These are phyloP conservation scores for Dactylis glomerata DNA, from an alignment of 176 grass and related monocot genomes.

Conservation along the genomic window DNA sequence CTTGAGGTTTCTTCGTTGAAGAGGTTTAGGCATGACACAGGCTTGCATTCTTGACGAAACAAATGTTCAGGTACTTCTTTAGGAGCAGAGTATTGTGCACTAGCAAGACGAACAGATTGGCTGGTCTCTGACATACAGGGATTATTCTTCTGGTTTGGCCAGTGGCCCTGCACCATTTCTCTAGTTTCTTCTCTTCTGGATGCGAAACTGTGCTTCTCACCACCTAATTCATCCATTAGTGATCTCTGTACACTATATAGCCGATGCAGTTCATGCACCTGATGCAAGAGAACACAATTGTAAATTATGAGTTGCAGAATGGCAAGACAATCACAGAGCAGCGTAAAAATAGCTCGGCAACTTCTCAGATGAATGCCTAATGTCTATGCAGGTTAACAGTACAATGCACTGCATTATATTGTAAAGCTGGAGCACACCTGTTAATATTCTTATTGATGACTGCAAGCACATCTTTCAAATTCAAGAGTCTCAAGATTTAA, in stretches of 20 bases:
- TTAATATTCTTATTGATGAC: background rate
- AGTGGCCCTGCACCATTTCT: slow-evolving; percentile 33
- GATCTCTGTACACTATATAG: slow-evolving; percentile 71
- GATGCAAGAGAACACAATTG: slow-evolving; percentile 26
- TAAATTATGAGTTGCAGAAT: slow-evolving; percentile 6
- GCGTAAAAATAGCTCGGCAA: background rate
- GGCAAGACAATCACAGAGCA: background rate
- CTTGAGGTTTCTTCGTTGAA: slow-evolving; percentile 44
- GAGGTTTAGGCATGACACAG: slow-evolving; percentile 33
- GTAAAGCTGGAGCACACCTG: background rate
- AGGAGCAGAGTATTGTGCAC: slow-evolving; percentile 2
- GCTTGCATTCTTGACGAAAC: slow-evolving; percentile 36
- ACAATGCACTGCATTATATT: background rate
- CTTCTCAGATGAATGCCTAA: slow-evolving; percentile 20
- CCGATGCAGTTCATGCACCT: slow-evolving; percentile 79
- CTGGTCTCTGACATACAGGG: slow-evolving; percentile 49
- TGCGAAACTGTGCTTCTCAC: slow-evolving; percentile 32
- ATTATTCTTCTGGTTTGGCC: slow-evolving; percentile 35
- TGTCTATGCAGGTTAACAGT: slow-evolving; percentile 8
- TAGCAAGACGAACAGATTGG: slow-evolving; percentile 34
- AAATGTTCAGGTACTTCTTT: slow-evolving; percentile 31
- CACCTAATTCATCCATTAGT: slow-evolving; percentile 54
- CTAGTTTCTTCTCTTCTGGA: slow-evolving; percentile 38
- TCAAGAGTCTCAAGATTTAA: background rate
- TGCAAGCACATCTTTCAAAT: slow-evolving; percentile 1